Conservation (phyloP, 192 early-diverging fungal species). For the Linnemannia zychae region DNA sequence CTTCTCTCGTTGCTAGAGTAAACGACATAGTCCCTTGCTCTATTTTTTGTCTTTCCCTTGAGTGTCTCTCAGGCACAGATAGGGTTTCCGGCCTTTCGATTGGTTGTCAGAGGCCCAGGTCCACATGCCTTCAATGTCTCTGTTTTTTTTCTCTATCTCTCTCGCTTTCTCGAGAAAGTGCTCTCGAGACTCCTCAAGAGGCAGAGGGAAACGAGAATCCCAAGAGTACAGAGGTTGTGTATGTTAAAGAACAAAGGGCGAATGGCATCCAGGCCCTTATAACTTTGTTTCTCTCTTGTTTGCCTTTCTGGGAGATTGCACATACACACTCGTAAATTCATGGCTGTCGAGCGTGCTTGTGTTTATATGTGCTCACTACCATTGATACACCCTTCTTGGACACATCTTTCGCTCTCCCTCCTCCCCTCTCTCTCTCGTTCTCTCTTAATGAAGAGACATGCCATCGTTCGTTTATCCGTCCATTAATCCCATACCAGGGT, state of each 20-base stretch:
- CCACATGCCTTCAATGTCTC: background rate
- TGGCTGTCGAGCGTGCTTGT: background rate
- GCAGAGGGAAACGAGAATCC: background rate
- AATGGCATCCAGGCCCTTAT: conserved; percentile 3
- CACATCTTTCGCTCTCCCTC: background rate
- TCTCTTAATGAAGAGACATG: too few species aligned
- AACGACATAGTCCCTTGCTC: background rate
- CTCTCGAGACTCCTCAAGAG: background rate
- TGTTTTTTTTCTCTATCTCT: too few species aligned
- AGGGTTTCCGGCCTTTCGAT: background rate
- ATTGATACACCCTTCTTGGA: background rate
- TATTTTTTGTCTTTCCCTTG: background rate
- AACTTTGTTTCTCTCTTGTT: background rate
- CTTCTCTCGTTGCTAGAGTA: background rate
- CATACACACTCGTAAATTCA: background rate
- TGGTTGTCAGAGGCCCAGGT: background rate
- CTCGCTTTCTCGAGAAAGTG: background rate
- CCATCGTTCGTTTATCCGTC: too few species aligned
- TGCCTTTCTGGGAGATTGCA: background rate
- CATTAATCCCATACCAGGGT: too few species aligned
- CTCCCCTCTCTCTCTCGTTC: background rate
- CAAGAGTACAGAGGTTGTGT: background rate
- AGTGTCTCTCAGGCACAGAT: background rate
- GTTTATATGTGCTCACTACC: background rate
- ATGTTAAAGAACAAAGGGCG: background rate